Base-by-base conservation (phyloP, 1,284 basidiomycete genomes). In the Pseudozyma thailandica region DNA sequence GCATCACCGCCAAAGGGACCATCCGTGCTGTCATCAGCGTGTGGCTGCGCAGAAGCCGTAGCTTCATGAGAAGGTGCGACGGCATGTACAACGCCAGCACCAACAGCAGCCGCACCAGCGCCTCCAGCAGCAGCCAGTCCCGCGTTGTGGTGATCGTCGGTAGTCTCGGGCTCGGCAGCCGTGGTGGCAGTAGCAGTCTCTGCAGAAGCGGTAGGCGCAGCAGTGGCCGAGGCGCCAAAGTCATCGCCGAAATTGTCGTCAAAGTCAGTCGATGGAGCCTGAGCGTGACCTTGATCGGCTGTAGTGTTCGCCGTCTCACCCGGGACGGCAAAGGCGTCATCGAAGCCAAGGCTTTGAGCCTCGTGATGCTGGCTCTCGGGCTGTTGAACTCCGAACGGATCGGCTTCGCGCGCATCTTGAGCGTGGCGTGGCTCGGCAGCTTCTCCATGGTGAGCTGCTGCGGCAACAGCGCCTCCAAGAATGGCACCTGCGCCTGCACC, bases 241-340 rank as follows among this genome's bases (percentile, higher is more conserved):
- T 79, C 79, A 41, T 81, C 72, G 23, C 77, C 82, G 61, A 84
- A 84, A 46, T 72, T 76, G 54, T 77, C 74, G 47, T 76, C 77
- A 44, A 73, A 72, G 59, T 60, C 62, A 47, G 51, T 21, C 20
- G 63, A 55, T 10, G 10, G 25, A 15, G 45, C 37, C 20, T 51
- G 63, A 6, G 47, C 37, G 21, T 48, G 46, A 7, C 48, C 41
- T 10, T 50, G 50, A 16, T 81, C 81, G 25, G 70, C 63, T 1
- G 80, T 44, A 7, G 79, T 73, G 44, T 72, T 70, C 18, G 57
- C 61, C 16, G 73, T 35, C 26, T 76, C 62, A n/a, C 78, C 59
- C n/a, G 82, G 76, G 26, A 80, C 64, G 28, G 87, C 88, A 74
- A 92, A 91, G 5, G 89, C 86, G 80, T 90, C 89, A 57, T 89